These are phyloP conservation scores for Gonium pectorale DNA, from an alignment of 139 green algal species.

Conservation along the genomic window DNA sequence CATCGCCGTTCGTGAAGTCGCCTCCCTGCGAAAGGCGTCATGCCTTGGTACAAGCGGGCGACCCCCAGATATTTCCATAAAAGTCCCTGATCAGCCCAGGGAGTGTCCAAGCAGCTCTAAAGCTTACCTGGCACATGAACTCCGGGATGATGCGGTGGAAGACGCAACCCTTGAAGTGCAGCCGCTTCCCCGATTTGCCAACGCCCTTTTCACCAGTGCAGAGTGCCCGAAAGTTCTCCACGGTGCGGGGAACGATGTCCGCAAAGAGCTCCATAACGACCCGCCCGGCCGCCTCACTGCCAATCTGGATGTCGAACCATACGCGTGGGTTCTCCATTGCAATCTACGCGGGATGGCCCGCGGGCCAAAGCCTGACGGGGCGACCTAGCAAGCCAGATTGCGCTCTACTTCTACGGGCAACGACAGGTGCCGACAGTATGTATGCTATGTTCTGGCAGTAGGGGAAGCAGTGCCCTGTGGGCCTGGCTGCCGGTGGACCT, in stretches of 20 bases:
- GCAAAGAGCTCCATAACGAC: conserved; percentile 78
- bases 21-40: conserved; percentile 74
- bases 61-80: too few relatives aligned
- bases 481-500: too few relatives aligned
- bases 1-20: conserved; percentile 72
- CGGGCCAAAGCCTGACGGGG: not conserved
- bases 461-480: too few relatives aligned
- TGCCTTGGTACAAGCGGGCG: too few relatives aligned
- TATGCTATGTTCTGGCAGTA: too few relatives aligned
- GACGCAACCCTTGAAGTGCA: conserved; percentile 87
- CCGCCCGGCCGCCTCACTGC: conserved; percentile 64
- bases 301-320: conserved; percentile 76
- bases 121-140: conserved; percentile 75
- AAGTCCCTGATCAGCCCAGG: too few relatives aligned
- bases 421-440: too few relatives aligned
- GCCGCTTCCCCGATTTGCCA: conserved; percentile 79
- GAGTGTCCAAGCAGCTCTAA: too few relatives aligned
- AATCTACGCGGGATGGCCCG: too few relatives aligned
- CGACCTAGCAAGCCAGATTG: not conserved
- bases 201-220: conserved; percentile 87
- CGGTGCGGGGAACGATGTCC: conserved; percentile 83
- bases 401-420: too few relatives aligned
- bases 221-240: conserved; percentile 90
- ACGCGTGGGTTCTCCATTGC: conserved; percentile 65
- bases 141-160: conserved; percentile 88